Conservation (phyloP, 2,329 filamentous ascomycete genomes). For the Coniochaeta sp. region DNA sequence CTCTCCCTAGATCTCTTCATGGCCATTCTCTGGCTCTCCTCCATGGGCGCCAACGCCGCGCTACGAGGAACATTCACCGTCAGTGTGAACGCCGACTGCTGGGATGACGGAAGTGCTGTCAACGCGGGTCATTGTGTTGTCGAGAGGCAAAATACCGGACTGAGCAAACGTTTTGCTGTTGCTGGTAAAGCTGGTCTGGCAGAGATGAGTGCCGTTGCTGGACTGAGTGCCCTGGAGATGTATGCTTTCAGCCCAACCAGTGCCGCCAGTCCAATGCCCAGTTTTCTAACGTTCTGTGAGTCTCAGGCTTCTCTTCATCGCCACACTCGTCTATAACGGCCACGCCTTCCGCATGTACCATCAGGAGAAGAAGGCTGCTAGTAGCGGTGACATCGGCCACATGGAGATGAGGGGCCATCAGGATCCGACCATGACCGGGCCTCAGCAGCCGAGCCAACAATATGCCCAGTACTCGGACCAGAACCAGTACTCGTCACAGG, state of each 20-base stretch:
- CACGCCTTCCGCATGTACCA: slow-evolving; percentile 20
- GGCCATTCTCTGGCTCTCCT: slow-evolving; percentile 23
- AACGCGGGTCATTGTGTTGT: slow-evolving; percentile 16
- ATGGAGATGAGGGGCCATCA: slow-evolving; percentile 21
- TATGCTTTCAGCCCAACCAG: slow-evolving; percentile 6
- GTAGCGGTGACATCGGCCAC: slow-evolving; percentile 11
- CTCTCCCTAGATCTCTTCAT: slow-evolving; percentile 22
- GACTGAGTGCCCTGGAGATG: slow-evolving; percentile 20
- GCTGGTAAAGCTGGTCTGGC: slow-evolving; percentile 13
- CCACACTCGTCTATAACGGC: slow-evolving; percentile 17
- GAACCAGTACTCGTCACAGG: slow-evolving; percentile 11
- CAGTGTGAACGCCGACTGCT: slow-evolving; percentile 15
- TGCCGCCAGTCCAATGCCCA: not conserved
- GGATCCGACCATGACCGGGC: slow-evolving; percentile 3
- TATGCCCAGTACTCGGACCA: slow-evolving; percentile 13
- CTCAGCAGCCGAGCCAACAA: not conserved
- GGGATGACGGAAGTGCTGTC: slow-evolving; percentile 18
- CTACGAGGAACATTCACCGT: slow-evolving; percentile 16
- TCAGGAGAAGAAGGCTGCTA: slow-evolving; percentile 9
- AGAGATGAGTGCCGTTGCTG: slow-evolving; percentile 21
- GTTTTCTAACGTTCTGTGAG: not conserved
- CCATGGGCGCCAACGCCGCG: slow-evolving; percentile 21
- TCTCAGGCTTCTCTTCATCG: slow-evolving; percentile 14
- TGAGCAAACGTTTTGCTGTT: slow-evolving; percentile 13
- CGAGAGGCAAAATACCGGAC: slow-evolving; percentile 7